Evolutionary conservation across 768 basidiomycete genomes (phyloP).

Genomic region (Crassisporium funariophilum): DNA sequence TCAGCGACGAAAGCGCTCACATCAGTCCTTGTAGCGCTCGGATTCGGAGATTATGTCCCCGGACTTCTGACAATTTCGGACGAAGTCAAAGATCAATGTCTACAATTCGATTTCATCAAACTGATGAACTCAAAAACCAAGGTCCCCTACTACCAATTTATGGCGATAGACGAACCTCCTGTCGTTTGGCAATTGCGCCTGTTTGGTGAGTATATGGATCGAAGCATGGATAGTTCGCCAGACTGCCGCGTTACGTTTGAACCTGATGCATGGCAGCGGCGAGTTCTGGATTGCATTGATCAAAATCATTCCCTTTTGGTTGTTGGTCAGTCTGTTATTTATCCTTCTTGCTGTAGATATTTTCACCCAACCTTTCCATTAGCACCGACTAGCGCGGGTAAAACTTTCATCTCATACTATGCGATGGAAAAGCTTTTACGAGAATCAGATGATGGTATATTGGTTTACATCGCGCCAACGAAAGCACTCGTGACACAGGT

Average conservation of each 20-base stretch:
- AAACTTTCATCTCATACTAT: conserved; percentile 78
- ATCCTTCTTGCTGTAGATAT: not conserved
- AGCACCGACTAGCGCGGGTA: conserved; percentile 76
- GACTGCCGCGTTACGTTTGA: conserved; percentile 63
- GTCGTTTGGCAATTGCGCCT: conserved; percentile 67
- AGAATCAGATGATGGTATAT: conserved; percentile 62
- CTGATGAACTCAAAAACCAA: conserved; percentile 49
- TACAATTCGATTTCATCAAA: conserved; percentile 58
- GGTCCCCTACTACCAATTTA: conserved; percentile 46
- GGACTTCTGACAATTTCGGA: conserved; percentile 22
- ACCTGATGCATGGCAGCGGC: conserved; percentile 72
- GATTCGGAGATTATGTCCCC: conserved; percentile 44
- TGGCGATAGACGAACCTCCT: conserved; percentile 58
- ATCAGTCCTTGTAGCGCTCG: conserved; percentile 44
- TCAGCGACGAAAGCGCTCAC: conserved; percentile 38
- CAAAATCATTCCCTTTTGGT: conserved; percentile 60
- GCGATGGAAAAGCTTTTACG: conserved; percentile 73
- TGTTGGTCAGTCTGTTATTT: conserved; percentile 47
- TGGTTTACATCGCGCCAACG: conserved; percentile 76
- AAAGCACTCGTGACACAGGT: conserved; percentile 75
- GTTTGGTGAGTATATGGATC: conserved; percentile 73
- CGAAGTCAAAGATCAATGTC: conserved; percentile 22
- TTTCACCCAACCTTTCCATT: conserved; percentile 1
- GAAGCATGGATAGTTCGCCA: conserved; percentile 62
- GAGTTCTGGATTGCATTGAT: conserved; percentile 68